Evolutionary conservation across 306 rosid species (phyloP).

Genomic region (Casuarina glauca): DNA sequence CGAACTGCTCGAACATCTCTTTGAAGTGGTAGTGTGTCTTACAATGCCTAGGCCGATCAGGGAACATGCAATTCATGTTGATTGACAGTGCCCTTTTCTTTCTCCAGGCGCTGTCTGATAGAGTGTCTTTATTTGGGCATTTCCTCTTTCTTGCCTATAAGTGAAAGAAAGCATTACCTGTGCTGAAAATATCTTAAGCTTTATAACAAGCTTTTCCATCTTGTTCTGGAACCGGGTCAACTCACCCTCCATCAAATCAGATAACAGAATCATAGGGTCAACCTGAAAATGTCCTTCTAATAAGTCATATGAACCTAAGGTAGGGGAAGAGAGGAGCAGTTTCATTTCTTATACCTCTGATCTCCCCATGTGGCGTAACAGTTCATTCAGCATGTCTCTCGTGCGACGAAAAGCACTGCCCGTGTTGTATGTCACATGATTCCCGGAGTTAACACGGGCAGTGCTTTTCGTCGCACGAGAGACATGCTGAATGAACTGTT

Average conservation of each 20-base stretch:
- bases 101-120: slow-evolving; percentile 66
- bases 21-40: slow-evolving; percentile 68
- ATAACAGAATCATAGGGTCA: slow-evolving; percentile 82
- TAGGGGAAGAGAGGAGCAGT: not conserved
- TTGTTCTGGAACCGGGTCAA: slow-evolving; percentile 71
- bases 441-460: too few species aligned
- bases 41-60: not conserved
- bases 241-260: slow-evolving; percentile 66
- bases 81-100: not conserved
- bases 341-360: slow-evolving; percentile 57
- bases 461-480: too few species aligned
- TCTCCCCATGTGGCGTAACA: too few species aligned
- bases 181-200: slow-evolving; percentile 95
- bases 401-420: too few species aligned
- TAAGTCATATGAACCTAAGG: slow-evolving; percentile 11
- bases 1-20: slow-evolving; percentile 89
- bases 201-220: slow-evolving; percentile 83
- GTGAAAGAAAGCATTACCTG: slow-evolving; percentile 53
- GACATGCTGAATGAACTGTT: too few species aligned
- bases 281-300: slow-evolving; percentile 51
- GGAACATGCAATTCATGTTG: not conserved
- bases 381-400: too few species aligned
- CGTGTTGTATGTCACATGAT: slow-evolving; percentile 32
- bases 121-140: slow-evolving; percentile 28
- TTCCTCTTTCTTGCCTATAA: too few species aligned